phyloP scores from a whole-genome alignment of 371 early-diverging fungal species.

The Fennellomyces sp. region DNA sequence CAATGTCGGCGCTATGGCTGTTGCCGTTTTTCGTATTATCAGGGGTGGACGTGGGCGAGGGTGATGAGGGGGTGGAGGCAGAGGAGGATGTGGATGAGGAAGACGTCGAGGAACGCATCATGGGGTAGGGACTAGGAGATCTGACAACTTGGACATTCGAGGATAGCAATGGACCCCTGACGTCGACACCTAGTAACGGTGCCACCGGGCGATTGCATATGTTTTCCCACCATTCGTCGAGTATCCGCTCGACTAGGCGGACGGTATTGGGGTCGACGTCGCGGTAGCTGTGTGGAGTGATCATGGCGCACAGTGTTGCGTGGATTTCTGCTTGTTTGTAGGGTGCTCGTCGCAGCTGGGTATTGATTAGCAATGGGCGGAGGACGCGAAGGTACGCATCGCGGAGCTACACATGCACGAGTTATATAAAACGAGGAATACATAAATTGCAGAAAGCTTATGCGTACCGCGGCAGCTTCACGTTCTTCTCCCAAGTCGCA shows the following conservation, averaged over 20 bases:
- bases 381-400: conserved; percentile 78
- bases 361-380: conserved; percentile 73
- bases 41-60: neutral
- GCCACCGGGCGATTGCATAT: conserved; percentile 22
- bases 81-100: conserved; percentile 12
- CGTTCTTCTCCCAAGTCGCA: conserved; percentile 74
- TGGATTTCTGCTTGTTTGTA: conserved; percentile 60
- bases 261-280: conserved; percentile 38
- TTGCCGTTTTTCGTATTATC: neutral
- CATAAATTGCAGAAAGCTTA: conserved; percentile 12
- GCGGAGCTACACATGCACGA: conserved; percentile 49
- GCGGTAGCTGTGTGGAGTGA: conserved; percentile 36
- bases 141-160: neutral
- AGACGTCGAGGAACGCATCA: conserved; percentile 13
- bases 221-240: conserved; percentile 58
- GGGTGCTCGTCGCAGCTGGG: conserved; percentile 51
- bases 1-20: neutral
- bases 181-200: conserved; percentile 19
- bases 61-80: neutral
- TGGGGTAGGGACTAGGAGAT: conserved; percentile 12
- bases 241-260: conserved; percentile 45
- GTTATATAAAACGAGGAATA: neutral
- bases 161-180: conserved; percentile 9
- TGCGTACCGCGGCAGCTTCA: conserved; percentile 54
- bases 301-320: conserved; percentile 35